Evolutionary conservation across 1,284 basidiomycete genomes (phyloP), one percentile per base, ranked within the genome.

Genomic region (Puccinia triticina): DNA sequence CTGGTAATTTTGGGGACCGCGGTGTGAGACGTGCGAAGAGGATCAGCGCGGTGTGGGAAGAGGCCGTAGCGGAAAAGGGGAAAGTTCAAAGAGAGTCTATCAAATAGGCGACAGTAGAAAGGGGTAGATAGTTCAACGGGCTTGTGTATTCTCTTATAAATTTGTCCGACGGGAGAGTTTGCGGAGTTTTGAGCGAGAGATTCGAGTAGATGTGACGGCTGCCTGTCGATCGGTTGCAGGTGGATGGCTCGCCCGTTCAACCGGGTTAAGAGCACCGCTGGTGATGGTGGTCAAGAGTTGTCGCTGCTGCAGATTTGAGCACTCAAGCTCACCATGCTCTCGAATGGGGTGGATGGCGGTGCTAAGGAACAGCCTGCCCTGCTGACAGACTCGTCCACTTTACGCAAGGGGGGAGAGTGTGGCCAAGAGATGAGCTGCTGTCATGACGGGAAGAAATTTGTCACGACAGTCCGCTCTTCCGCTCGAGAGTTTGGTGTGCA

Each of bases 261-360:
- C 55, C 55, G n/a, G 2, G 55, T 57, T 57, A 21, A 57, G 55
- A 57, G 55, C 55, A 57, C 55, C 55, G 55, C n/a, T 57, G 55
- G n/a, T 57, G 55, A 57, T n/a, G 26, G 21, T 57, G 55, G 53
- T 21, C 53, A 55, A 55, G 53, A n/a, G 53, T 21, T 55, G 23
- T 21, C 23, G 23, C 53, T 46, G 43, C 7, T 46, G 43, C 7
- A 14, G 43, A 46, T 14, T 46, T 46, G 43, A 46, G 7, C 43
- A 46, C 43, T 14, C 43, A 46, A 14, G 43, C 43, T 46, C 43
- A 46, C 7, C 8, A 46, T 46, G 43, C 43, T 46, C 43, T 46
- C 43, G 7, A 7, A 50, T 50, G 48, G 48, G 4, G 18, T 50
- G 2, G 48, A 18, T 50, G 48, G 8, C 48, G 16, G 48, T 46